phyloP scores from a whole-genome alignment of 2,329 filamentous ascomycete species.

The Cladosporium austrohemisphaericum region DNA sequence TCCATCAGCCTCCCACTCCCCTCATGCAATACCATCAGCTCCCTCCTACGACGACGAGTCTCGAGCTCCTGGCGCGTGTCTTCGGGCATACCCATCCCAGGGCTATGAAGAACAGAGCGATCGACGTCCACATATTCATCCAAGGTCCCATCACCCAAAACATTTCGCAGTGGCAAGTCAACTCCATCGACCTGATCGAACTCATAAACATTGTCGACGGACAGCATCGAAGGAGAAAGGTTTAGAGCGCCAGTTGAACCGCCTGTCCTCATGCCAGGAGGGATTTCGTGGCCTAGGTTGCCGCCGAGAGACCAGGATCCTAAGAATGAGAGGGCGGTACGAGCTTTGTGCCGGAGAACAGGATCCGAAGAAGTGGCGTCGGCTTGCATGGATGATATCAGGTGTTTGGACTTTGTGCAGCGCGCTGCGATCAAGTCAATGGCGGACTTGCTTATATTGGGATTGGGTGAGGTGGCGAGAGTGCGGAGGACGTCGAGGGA shows the following conservation, averaged over 20 bases:
- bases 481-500: slow-evolving; percentile 38
- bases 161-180: slow-evolving; percentile 48
- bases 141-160: too few species aligned
- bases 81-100: too few species aligned
- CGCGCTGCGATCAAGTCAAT: slow-evolving; percentile 27
- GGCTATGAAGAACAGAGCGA: too few species aligned
- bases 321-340: neutral
- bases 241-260: neutral
- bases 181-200: slow-evolving; percentile 28
- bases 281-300: neutral
- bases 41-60: slow-evolving; percentile 65
- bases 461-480: slow-evolving; percentile 41
- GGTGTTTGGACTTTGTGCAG: slow-evolving; percentile 1
- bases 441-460: slow-evolving; percentile 40
- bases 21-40: slow-evolving; percentile 68
- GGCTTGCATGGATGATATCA: neutral
- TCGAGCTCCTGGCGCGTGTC: too few species aligned
- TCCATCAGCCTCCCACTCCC: neutral
- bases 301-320: neutral
- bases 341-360: neutral
- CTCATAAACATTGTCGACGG: slow-evolving; percentile 2
- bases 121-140: too few species aligned
- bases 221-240: neutral
- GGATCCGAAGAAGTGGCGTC: slow-evolving; percentile 3
- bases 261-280: slow-evolving; percentile 1